phyloP scores from a whole-genome alignment of 2,329 filamentous ascomycete species.

The Xylaria sp. region DNA sequence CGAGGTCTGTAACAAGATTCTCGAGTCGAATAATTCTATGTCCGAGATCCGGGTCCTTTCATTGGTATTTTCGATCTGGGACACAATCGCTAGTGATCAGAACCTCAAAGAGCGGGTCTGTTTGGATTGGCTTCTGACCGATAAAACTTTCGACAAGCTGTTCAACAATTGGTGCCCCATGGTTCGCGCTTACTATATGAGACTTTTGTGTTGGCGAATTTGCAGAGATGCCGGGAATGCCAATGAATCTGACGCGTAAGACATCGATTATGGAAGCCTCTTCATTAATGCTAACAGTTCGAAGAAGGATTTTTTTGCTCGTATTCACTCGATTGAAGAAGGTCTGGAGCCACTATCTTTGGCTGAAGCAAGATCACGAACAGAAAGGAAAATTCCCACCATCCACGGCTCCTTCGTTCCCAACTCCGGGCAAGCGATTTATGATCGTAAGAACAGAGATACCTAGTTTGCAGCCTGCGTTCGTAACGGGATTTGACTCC shows the following conservation, averaged over 20 bases:
- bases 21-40: constrained; percentile 86
- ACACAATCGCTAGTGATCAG: constrained; percentile 72
- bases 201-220: constrained; percentile 88
- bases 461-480: constrained; percentile 58
- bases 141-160: constrained; percentile 79
- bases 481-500: constrained; percentile 63
- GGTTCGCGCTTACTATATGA: constrained; percentile 93
- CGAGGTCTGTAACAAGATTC: constrained; percentile 80
- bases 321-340: constrained; percentile 75
- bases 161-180: constrained; percentile 97
- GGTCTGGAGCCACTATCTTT: constrained; percentile 83
- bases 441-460: constrained; percentile 87
- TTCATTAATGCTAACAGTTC: constrained; percentile 42
- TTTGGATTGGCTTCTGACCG: constrained; percentile 78
- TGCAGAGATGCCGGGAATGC: constrained; percentile 78
- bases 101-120: constrained; percentile 77
- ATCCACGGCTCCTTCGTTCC: constrained; percentile 83
- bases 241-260: constrained; percentile 74
- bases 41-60: constrained; percentile 87
- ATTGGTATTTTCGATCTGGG: constrained; percentile 85
- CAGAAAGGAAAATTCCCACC: constrained; percentile 65
- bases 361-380: constrained; percentile 75
- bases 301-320: constrained; percentile 74
- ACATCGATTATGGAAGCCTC: constrained; percentile 37
- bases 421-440: constrained; percentile 85